Conservation (phyloP, 2,329 filamentous ascomycete genomes). For the Daldinia sp. region DNA sequence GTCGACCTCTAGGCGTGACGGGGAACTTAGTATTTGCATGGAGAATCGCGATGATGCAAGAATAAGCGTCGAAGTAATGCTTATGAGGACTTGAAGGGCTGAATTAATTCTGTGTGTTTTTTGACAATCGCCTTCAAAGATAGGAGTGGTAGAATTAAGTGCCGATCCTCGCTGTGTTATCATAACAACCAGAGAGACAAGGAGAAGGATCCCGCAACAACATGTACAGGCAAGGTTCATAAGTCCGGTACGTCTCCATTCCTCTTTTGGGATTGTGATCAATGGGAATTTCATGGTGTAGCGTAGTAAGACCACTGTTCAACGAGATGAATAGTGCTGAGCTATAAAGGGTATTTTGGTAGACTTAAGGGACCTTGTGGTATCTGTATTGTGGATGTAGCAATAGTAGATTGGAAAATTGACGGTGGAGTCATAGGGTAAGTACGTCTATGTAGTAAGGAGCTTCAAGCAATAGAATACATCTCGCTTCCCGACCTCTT, state of each 20-base stretch:
- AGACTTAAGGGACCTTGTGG: no score
- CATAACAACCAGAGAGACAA: neutral
- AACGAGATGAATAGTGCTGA: no score
- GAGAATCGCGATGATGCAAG: neutral
- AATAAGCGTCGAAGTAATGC: neutral
- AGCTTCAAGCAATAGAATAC: no score
- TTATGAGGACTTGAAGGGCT: neutral
- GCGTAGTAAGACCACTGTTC: neutral
- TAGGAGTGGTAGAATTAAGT: neutral
- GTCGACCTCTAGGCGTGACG: slow-evolving; percentile 59
- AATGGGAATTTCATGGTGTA: neutral
- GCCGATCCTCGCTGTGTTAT: neutral
- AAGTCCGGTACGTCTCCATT: neutral
- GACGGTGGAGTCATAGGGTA: no score
- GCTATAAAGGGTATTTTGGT: no score
- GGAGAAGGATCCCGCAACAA: neutral
- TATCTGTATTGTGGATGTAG: no score
- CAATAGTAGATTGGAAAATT: no score
- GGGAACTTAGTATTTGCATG: slow-evolving; percentile 57
- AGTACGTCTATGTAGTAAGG: no score
- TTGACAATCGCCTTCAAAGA: neutral
- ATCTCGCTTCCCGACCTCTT: no score
- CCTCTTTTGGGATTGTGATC: neutral
- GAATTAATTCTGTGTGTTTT: neutral
- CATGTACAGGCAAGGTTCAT: neutral